phyloP scores from a whole-genome alignment of 2,329 filamentous ascomycete genomes.

The Trichophaea hybrida region DNA sequence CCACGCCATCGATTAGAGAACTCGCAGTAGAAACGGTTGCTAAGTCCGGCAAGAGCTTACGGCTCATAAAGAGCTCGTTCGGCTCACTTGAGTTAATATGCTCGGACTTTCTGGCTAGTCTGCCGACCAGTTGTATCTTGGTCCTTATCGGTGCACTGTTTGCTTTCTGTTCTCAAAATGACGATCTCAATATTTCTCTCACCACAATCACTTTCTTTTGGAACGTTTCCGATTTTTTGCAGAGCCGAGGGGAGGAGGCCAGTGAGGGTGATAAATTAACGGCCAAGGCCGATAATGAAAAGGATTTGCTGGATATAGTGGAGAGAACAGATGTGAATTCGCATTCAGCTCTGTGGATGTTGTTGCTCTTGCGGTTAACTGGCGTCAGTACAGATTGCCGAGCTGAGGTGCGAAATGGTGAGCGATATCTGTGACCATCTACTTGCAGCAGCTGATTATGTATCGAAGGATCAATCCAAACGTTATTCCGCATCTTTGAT shows the following conservation, averaged over 20 bases:
- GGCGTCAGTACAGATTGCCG: constrained; percentile 56
- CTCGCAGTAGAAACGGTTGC: constrained; percentile 28
- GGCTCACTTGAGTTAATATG: constrained; percentile 81
- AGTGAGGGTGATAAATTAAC: constrained; percentile 10
- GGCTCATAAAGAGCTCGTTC: constrained; percentile 74
- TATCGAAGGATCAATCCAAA: constrained; percentile 59
- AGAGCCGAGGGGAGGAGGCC: constrained; percentile 27
- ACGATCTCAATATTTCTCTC: constrained; percentile 88
- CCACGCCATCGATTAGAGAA: background rate
- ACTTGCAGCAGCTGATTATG: background rate
- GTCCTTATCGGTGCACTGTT: constrained; percentile 76
- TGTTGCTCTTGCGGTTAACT: constrained; percentile 56
- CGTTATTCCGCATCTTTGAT: constrained; percentile 78
- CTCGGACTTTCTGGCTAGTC: constrained; percentile 74
- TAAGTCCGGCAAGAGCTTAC: constrained; percentile 44
- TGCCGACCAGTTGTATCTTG: constrained; percentile 56
- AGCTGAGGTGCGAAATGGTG: constrained; percentile 63
- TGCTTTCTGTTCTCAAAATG: constrained; percentile 74
- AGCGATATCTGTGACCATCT: constrained; percentile 19
- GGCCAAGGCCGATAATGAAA: constrained; percentile 42
- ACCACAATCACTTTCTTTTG: constrained; percentile 94
- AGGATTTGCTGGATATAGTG: constrained; percentile 44
- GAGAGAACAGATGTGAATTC: constrained; percentile 47
- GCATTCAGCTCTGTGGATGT: constrained; percentile 62
- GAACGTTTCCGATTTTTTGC: constrained; percentile 81